Percentiles rank a stretch among this genome's conserved stretches.
Conservation (phyloP, 805 yeast species). For the Schizosaccharomyces octosporus region DNA sequence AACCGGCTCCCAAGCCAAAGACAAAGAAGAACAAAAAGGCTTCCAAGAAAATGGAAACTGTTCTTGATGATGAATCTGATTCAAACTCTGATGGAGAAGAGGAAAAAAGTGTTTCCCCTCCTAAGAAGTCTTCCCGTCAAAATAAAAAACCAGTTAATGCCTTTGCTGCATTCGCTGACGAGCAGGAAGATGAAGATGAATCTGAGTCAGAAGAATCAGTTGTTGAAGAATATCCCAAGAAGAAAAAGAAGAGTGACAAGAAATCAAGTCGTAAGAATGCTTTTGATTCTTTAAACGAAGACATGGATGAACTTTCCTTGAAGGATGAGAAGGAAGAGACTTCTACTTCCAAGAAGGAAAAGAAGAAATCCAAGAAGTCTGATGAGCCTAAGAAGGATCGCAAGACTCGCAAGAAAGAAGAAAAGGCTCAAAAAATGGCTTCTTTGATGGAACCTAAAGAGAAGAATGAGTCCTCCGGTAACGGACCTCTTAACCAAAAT, state of each 20-base stretch:
- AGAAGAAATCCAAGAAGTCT: background rate
- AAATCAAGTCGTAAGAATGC: background rate
- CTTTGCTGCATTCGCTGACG: conserved; percentile 1
- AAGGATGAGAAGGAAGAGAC: background rate
- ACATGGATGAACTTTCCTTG: background rate
- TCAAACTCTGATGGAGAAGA: background rate
- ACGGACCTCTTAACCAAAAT: background rate
- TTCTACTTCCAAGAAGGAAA: background rate
- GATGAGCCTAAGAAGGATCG: background rate
- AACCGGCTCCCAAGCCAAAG: background rate
- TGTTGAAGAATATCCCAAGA: background rate
- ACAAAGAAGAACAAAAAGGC: background rate
- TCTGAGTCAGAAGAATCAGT: background rate
- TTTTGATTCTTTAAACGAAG: background rate
- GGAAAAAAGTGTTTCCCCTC: background rate
- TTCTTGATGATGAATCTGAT: background rate
- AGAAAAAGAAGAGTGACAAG: background rate
- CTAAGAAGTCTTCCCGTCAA: background rate
- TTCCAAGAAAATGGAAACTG: background rate
- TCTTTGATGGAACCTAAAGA: background rate
- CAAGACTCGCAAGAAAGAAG: background rate
- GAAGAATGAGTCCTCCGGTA: background rate
- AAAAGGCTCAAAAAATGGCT: background rate
- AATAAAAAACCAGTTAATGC: background rate
- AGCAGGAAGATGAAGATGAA: conserved; percentile 1